Conservation (phyloP, 768 basidiomycete species). For the Amanita rimosa region DNA sequence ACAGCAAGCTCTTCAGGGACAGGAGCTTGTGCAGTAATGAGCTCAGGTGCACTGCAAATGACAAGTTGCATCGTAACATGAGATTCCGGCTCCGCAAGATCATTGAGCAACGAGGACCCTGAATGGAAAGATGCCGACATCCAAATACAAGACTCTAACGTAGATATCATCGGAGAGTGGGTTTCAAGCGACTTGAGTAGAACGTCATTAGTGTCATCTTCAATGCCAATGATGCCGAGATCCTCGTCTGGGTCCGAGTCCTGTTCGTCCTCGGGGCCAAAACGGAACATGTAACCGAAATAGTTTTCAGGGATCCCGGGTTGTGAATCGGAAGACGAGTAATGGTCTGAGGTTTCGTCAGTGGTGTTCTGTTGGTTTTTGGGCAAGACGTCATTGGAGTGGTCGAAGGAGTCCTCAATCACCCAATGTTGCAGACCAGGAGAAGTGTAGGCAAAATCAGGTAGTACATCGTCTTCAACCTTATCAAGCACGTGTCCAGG, state of each 20-base stretch:
- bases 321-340: slow-evolving; percentile 4
- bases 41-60: neutral
- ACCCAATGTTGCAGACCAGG: neutral
- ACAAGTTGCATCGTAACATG: neutral
- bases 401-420: neutral
- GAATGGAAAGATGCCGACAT: neutral
- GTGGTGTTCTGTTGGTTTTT: neutral
- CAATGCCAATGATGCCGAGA: neutral
- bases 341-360: neutral
- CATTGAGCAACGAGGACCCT: neutral
- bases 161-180: neutral
- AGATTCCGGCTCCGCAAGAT: neutral
- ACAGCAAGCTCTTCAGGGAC: neutral
- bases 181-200: neutral
- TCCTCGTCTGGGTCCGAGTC: neutral
- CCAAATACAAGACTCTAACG: neutral
- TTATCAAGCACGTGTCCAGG: slow-evolving; percentile 8
- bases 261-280: neutral
- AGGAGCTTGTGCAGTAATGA: neutral
- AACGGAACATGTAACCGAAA: neutral
- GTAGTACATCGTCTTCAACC: slow-evolving; percentile 11
- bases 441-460: slow-evolving; percentile 13
- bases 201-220: neutral
- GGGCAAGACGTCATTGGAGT: neutral
- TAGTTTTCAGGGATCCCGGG: neutral